A percentile compares a stretch with the other conserved stretches of the same genome.
These are phyloP conservation scores for Galeopsis tetrahit DNA, from an alignment of 257 asterid species.

Conservation along the genomic window DNA sequence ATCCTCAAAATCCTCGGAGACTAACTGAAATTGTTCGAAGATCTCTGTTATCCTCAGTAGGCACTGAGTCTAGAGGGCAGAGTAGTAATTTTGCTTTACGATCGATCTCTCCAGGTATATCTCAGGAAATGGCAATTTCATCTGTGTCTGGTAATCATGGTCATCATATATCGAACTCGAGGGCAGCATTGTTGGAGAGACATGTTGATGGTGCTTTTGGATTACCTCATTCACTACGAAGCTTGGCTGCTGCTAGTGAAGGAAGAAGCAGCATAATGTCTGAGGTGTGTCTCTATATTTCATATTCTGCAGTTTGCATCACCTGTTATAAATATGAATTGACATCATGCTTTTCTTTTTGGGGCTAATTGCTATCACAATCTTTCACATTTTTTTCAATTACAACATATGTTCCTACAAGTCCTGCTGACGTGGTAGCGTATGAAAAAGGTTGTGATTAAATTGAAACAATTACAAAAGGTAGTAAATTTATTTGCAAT, in stretches of 20 bases:
- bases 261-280: slow-evolving; percentile 81
- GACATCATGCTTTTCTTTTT: too few species aligned
- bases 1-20: slow-evolving; percentile 67
- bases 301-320: too few species aligned
- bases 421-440: too few species aligned
- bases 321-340: too few species aligned
- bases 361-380: too few species aligned
- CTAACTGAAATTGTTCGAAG: slow-evolving; percentile 74
- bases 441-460: too few species aligned
- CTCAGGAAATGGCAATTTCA: slow-evolving; percentile 49
- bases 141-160: slow-evolving; percentile 58
- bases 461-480: too few species aligned
- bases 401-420: too few species aligned
- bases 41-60: slow-evolving; percentile 60
- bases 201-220: slow-evolving; percentile 69
- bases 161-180: slow-evolving; percentile 52
- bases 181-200: slow-evolving; percentile 80
- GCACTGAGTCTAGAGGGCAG: slow-evolving; percentile 58
- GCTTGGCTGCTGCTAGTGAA: slow-evolving; percentile 66
- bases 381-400: too few species aligned
- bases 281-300: slow-evolving; percentile 58
- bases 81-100: slow-evolving; percentile 45
- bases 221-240: slow-evolving; percentile 59
- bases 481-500: too few species aligned
- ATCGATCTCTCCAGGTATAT: slow-evolving; percentile 45